Evolutionary conservation across 306 rosid species (phyloP).

Genomic region (Luffa aegyptiaca): DNA sequence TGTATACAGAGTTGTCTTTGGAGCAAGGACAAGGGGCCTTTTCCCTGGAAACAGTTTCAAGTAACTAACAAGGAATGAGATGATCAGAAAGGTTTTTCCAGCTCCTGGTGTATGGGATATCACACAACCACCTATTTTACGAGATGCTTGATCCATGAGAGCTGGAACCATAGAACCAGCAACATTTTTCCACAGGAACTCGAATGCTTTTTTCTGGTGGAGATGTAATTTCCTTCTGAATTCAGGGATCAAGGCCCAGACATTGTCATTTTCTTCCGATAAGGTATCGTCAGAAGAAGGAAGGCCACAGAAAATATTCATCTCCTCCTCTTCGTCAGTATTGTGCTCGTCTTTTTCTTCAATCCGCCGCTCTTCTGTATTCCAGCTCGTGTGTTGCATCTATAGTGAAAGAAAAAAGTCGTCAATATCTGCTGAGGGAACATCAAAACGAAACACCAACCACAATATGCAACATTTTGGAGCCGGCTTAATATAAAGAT

Average conservation of each 20-base stretch:
- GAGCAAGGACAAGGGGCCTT: slow-evolving; percentile 76
- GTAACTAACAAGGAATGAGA: slow-evolving; percentile 75
- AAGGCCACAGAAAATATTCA: slow-evolving; percentile 19
- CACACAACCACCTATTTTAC: slow-evolving; percentile 74
- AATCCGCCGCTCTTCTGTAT: slow-evolving; percentile 38
- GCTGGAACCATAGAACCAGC: slow-evolving; percentile 63
- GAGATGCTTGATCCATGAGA: slow-evolving; percentile 32
- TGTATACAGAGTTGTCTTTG: slow-evolving; percentile 75
- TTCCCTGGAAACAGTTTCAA: slow-evolving; percentile 66
- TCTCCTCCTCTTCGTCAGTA: slow-evolving; percentile 34
- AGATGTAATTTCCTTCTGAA: slow-evolving; percentile 31
- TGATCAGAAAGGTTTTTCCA: slow-evolving; percentile 73
- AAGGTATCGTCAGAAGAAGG: slow-evolving; percentile 26
- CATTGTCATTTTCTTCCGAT: slow-evolving; percentile 48
- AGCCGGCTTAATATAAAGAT: neutral
- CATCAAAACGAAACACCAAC: neutral
- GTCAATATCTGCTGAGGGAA: slow-evolving; percentile 13
- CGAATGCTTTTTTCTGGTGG: slow-evolving; percentile 87
- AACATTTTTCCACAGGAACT: slow-evolving; percentile 74
- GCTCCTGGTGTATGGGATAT: slow-evolving; percentile 93
- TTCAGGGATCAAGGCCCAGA: slow-evolving; percentile 60
- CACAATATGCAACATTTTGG: neutral
- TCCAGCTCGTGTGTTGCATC: slow-evolving; percentile 40
- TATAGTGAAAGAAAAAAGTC: slow-evolving; percentile 20
- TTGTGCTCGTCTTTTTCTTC: slow-evolving; percentile 28